Evolutionary conservation across 1,284 basidiomycete genomes (phyloP), one percentile per base, ranked within the genome.

Genomic region (Naganishia sp.): DNA sequence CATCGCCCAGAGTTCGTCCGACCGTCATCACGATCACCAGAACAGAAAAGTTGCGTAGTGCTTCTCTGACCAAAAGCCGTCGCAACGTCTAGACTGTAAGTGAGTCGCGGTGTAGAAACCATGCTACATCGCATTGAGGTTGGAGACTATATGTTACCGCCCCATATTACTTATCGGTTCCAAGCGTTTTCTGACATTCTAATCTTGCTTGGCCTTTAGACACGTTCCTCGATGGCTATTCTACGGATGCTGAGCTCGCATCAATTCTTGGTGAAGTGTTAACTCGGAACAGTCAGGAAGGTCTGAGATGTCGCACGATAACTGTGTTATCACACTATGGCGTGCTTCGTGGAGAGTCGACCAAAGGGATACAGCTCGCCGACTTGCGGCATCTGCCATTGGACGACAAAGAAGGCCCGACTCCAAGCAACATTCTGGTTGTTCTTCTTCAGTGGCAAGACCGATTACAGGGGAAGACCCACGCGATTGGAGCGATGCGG

Each of bases 31-130:
- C 42, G 2, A 21, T 55, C 23, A 36, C 7, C 21, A 55, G 16
- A 25, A 55, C 54, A 18, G 39, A 55, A 15, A 55, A 55, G 11
- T 11, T 55, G 1, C 42, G 43, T 6, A 7, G 21, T 44, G 54
- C n/a, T n/a, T 33, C 16, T 1, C 5, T 43, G 54, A 55, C 25
- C 21, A 55, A 55, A 25, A 43, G 36, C 39, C 15, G 2, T 11
- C 43, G 39, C 21, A 55, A 55, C 23, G 54, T 44, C 13, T 1
- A 36, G 43, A 55, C 54, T 5, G 54, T 44, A 65, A 78, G 74
- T 70, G 71, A 72, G 71, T 75, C 76, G 64, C 70, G 10, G 18
- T 36, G 54, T 3, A 11, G 33, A 1, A 36, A 55, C 21, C 21
- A 21, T 21, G 21, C 21, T 21, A 21, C 21, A 21, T 21, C 21